Percentiles rank a stretch among this genome's conserved stretches.
These are phyloP conservation scores for Salix suchowensis DNA, from an alignment of 345 rosid genomes.

Conservation along the genomic window DNA sequence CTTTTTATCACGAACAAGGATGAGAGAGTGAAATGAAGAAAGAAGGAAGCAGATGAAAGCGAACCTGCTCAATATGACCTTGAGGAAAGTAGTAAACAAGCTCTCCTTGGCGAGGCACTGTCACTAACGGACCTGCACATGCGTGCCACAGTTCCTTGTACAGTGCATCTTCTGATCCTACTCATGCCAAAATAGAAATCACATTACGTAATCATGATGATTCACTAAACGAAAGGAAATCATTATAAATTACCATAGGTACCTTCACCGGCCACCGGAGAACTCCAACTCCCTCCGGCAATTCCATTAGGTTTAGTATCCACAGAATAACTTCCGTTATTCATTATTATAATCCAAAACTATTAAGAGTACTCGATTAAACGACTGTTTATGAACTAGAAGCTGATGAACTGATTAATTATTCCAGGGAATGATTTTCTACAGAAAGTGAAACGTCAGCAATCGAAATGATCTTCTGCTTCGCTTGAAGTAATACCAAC, in stretches of 20 bases:
- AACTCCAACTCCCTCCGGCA: conserved; percentile 37
- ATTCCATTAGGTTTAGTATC: conserved; percentile 16
- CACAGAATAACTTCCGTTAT: background rate
- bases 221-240: no score
- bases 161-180: conserved; percentile 61
- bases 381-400: background rate
- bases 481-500: background rate
- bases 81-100: conserved; percentile 85
- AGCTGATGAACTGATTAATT: background rate
- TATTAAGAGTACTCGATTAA: background rate
- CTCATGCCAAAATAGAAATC: background rate
- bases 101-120: conserved; percentile 68
- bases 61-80: conserved; percentile 93
- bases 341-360: conserved; percentile 26
- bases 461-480: background rate
- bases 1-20: no score
- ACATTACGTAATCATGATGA: background rate
- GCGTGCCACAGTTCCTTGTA: conserved; percentile 90
- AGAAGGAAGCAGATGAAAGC: background rate
- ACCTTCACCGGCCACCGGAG: conserved; percentile 20
- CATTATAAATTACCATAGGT: background rate
- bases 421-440: background rate
- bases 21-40: background rate
- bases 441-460: background rate
- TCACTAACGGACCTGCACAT: conserved; percentile 85